A percentile compares a stretch with the other conserved stretches of the same genome.
phyloP scores from a whole-genome alignment of 2,329 filamentous ascomycete species.

The Hypoxylon sp. region DNA sequence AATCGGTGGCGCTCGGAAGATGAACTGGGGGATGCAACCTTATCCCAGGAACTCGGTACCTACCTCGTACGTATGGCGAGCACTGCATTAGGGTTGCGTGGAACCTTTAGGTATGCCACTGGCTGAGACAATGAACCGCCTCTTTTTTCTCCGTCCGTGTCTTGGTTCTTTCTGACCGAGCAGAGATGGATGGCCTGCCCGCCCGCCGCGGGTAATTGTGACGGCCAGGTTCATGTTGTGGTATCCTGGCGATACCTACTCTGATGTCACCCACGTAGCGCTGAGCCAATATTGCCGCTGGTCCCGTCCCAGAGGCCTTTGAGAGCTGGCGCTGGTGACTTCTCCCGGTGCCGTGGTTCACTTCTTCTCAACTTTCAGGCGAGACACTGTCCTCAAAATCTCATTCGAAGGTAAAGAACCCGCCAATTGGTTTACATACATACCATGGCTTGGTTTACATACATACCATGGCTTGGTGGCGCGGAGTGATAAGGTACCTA shows the following conservation, averaged over 20 bases:
- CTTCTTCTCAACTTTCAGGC: constrained; percentile 9
- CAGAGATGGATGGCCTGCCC: too few species aligned
- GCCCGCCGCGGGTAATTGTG: constrained; percentile 29
- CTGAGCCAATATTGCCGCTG: constrained; percentile 14
- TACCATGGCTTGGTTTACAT: too few species aligned
- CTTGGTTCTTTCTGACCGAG: constrained; percentile 18
- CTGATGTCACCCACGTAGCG: constrained; percentile 24
- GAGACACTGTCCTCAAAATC: constrained; percentile 23
- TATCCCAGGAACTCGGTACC: constrained; percentile 40
- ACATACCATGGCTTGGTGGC: constrained; percentile 23
- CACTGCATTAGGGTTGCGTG: constrained; percentile 26
- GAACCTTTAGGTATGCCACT: constrained; percentile 16
- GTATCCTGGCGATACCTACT: constrained; percentile 14
- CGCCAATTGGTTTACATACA: constrained; percentile 25
- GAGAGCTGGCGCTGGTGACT: constrained; percentile 8
- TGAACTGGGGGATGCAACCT: constrained; percentile 21
- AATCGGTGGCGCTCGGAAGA: constrained; percentile 31
- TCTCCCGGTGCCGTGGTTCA: constrained; percentile 28
- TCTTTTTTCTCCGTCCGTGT: constrained; percentile 10
- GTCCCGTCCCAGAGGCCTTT: constrained; percentile 14
- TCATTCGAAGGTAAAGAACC: constrained; percentile 15
- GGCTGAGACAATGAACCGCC: constrained; percentile 21
- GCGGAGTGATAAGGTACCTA: constrained; percentile 9
- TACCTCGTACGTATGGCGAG: constrained; percentile 29
- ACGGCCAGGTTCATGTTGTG: constrained; percentile 22